phyloP scores from a whole-genome alignment of 352 stramenopile species.

The Proteromonas lacertae region DNA sequence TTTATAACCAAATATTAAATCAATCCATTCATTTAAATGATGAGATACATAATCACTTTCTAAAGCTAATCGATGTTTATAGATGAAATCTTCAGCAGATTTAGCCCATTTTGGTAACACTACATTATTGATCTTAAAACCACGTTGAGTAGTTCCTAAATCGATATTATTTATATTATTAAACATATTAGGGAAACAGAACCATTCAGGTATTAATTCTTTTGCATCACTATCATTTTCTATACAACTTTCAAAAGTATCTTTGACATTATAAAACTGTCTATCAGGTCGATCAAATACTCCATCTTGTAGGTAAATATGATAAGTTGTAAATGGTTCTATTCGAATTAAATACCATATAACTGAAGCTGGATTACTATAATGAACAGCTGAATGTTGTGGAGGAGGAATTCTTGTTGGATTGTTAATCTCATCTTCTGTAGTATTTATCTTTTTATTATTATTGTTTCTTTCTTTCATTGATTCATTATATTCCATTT shows the following conservation, averaged over 20 bases:
- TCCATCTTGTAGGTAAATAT: constrained; percentile 47
- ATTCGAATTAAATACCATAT: constrained; percentile 82
- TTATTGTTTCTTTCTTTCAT: background rate
- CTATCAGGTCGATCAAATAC: constrained; percentile 82
- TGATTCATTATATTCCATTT: constrained; percentile 28
- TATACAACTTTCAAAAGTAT: constrained; percentile 83
- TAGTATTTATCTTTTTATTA: background rate
- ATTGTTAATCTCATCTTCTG: background rate
- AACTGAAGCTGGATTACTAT: constrained; percentile 69
- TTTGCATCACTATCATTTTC: constrained; percentile 79
- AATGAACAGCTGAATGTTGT: constrained; percentile 72
- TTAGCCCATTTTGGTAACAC: constrained; percentile 52
- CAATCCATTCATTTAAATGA: constrained; percentile 84
- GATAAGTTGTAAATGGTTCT: constrained; percentile 68
- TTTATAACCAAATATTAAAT: constrained; percentile 75
- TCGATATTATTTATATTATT: constrained; percentile 69
- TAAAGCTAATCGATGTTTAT: constrained; percentile 57
- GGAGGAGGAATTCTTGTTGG: constrained; percentile 14
- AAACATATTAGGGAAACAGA: constrained; percentile 57
- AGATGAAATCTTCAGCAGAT: constrained; percentile 55
- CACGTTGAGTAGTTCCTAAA: constrained; percentile 54
- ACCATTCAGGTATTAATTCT: constrained; percentile 93
- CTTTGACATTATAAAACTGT: constrained; percentile 60
- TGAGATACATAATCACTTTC: constrained; percentile 72
- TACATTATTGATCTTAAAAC: constrained; percentile 44